Conservation (phyloP, 768 basidiomycete genomes). For the Pleurotus cornucopiae region DNA sequence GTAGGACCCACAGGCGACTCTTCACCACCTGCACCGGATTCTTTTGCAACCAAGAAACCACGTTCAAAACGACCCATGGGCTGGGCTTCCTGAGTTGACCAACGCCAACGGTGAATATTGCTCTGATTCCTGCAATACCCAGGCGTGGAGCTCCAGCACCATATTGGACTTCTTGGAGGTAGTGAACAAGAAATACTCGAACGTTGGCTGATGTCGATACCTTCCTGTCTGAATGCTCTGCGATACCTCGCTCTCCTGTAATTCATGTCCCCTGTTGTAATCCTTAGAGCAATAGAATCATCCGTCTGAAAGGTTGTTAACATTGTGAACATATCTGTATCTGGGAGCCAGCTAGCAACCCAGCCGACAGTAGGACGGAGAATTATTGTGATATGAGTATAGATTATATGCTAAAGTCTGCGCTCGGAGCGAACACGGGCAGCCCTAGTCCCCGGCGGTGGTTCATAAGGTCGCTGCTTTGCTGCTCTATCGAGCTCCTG, state of each 20-base stretch:
- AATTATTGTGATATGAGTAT: not conserved
- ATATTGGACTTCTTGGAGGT: conserved; percentile 84
- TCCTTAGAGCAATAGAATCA: not conserved
- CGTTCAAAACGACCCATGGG: conserved; percentile 83
- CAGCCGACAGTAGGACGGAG: not conserved
- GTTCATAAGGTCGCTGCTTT: not conserved
- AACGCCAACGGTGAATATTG: conserved; percentile 83
- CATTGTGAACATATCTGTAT: not conserved
- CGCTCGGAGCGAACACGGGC: not conserved
- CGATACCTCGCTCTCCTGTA: too few relatives aligned
- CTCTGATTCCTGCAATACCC: conserved; percentile 85
- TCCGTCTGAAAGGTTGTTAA: not conserved
- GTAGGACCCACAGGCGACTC: conserved; percentile 65
- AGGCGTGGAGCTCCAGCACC: conserved; percentile 96
- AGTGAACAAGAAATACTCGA: conserved; percentile 42
- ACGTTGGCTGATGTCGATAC: not conserved
- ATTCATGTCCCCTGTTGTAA: not conserved
- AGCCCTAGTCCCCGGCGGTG: not conserved
- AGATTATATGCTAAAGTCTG: not conserved
- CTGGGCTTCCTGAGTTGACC: conserved; percentile 90
- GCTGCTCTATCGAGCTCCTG: not conserved
- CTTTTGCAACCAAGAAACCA: conserved; percentile 69
- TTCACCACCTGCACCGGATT: conserved; percentile 75
- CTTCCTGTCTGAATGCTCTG: too few relatives aligned
- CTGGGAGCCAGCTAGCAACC: not conserved